A percentile compares a stretch with the other conserved stretches of the same genome.
phyloP scores from a whole-genome alignment of 176 grass and related monocot genomes.

The Olyra latifolia region DNA sequence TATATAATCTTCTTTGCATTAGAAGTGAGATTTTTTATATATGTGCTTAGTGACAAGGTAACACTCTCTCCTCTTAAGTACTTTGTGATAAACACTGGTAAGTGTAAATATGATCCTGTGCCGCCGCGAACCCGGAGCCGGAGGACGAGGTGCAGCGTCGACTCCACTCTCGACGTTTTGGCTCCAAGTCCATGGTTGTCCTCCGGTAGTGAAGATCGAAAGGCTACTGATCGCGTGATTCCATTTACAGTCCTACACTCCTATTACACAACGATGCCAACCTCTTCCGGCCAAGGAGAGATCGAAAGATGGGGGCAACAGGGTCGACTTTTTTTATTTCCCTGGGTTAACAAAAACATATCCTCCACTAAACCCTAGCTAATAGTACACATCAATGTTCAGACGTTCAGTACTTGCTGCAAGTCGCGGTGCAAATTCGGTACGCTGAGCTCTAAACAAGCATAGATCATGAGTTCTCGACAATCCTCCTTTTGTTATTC shows the following conservation, averaged over 20 bases:
- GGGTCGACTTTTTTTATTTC: slow-evolving; percentile 25
- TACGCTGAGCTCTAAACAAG: background rate
- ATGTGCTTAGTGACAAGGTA: no score
- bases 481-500: slow-evolving; percentile 16
- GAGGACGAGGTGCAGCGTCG: background rate
- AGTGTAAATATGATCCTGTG: background rate
- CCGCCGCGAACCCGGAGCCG: background rate
- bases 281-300: background rate
- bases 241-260: no score
- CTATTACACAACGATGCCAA: background rate
- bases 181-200: no score
- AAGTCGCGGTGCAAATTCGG: slow-evolving; percentile 9
- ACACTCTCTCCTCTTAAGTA: no score
- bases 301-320: background rate
- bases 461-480: background rate
- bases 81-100: no score
- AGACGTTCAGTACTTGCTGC: background rate
- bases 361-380: slow-evolving; percentile 11
- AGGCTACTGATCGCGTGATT: no score
- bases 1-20: no score
- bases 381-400: background rate
- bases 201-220: no score
- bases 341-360: background rate
- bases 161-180: background rate
- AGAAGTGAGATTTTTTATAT: no score